Base-by-base conservation (phyloP, 2,329 filamentous ascomycete species). In the Ophiocordyceps polyrhachis-furcata region DNA sequence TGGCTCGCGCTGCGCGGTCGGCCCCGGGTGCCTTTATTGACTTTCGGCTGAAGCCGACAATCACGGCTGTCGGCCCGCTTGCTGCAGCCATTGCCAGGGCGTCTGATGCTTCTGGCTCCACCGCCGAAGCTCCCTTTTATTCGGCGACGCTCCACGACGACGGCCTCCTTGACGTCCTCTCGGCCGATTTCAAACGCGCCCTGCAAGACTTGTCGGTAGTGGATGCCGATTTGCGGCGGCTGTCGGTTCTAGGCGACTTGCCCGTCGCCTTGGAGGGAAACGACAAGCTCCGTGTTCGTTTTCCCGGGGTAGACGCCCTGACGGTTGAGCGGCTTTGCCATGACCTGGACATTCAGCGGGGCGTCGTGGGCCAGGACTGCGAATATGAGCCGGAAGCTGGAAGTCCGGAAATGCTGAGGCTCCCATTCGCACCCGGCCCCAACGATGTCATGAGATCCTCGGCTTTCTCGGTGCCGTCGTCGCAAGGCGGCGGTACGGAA, bases 241-340 rank as follows among this genome's bases (percentile, higher is more conserved):
- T 98, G 1, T 75, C 86, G 1, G 65, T 70, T 1, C 62, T 96
- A 1, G 91, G 91, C 1, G 87, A 95, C 56, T 65, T 98, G 19
- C 87, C 89, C 0, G n/a, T 38, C n/a, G 76, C 96, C 31, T 70
- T 76, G 0, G 71, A 94, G 44, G 76, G 85, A 52, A 71, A 74
- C 35, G 67, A 72, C 2, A 73, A 75, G 0, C 65, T 95, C 4
- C 78, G 87, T 31, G 78, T 96, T 2, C 81, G 87, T 28, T 96
- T 98, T 56, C 87, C 88, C 0, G 91, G 91, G 3, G 88, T 91
- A 49, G 89, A 96, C 55, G 78, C 78, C 1, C 75, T 80, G 15
- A 84, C 83, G 0, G 82, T 94, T 0, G 85, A 93, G 56, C 69
- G 71, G 3, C 71, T 98, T 1, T 95, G 88, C 58, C 77, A 85